phyloP scores from a whole-genome alignment of 2,329 filamentous ascomycete genomes.

The Tolypocladium tundrense region DNA sequence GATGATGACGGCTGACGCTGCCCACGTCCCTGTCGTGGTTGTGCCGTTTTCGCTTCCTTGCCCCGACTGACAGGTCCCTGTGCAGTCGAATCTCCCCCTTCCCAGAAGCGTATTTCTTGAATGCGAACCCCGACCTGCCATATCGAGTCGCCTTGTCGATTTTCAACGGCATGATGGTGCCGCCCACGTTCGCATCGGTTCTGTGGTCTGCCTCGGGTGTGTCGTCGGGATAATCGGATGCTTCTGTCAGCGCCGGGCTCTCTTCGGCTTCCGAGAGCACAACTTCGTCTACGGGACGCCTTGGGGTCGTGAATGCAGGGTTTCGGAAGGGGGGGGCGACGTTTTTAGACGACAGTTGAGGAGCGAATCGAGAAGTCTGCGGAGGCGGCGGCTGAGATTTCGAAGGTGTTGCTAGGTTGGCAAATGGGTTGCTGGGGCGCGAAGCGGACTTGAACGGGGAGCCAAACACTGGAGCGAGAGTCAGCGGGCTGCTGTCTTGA shows the following conservation, averaged over 20 bases:
- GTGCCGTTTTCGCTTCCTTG: conserved; percentile 44
- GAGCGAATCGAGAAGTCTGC: conserved; percentile 35
- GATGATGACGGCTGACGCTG: conserved; percentile 34
- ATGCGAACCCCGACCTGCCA: conserved; percentile 25
- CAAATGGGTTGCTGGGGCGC: conserved; percentile 23
- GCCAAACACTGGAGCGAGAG: conserved; percentile 19
- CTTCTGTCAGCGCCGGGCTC: conserved; percentile 49
- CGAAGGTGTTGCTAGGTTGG: conserved; percentile 25
- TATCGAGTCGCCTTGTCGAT: conserved; percentile 36
- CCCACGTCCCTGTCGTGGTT: conserved; percentile 42
- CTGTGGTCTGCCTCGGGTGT: conserved; percentile 41
- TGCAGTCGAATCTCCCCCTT: conserved; percentile 53
- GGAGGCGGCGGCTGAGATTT: conserved; percentile 29
- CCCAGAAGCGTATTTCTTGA: conserved; percentile 38
- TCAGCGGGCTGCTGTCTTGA: conserved; percentile 8
- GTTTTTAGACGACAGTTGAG: conserved; percentile 28
- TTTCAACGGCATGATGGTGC: conserved; percentile 34
- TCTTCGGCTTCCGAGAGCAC: conserved; percentile 47
- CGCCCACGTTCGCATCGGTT: conserved; percentile 29
- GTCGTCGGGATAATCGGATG: conserved; percentile 40
- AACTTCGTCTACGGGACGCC: conserved; percentile 44
- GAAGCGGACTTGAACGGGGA: conserved; percentile 25
- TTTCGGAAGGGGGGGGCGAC: conserved; percentile 48
- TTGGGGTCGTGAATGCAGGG: conserved; percentile 53
- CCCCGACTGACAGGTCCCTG: conserved; percentile 23